Percentiles rank a stretch among this genome's conserved stretches.
Conservation (phyloP, 2,329 filamentous ascomycete species). For the Lecanicillium sp. region DNA sequence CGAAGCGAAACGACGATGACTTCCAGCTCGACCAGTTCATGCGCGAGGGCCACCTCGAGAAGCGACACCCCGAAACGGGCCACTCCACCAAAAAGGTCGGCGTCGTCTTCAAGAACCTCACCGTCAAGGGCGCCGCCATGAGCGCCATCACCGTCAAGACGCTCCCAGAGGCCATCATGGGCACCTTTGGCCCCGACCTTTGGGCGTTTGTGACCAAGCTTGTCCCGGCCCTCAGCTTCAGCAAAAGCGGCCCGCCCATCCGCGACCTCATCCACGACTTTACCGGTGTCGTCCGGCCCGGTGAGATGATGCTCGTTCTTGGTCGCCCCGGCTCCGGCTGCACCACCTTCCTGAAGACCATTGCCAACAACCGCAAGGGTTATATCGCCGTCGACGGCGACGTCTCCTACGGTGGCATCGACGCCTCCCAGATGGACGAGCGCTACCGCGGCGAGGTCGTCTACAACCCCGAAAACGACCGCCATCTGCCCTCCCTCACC, state of each 20-base stretch:
- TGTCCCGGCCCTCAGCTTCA: slow-evolving; percentile 11
- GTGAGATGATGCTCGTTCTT: slow-evolving; percentile 40
- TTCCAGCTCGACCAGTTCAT: slow-evolving; percentile 68
- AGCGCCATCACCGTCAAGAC: slow-evolving; percentile 65
- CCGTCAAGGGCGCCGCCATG: slow-evolving; percentile 63
- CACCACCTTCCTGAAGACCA: slow-evolving; percentile 69
- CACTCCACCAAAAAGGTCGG: slow-evolving; percentile 70
- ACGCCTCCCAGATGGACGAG: slow-evolving; percentile 40
- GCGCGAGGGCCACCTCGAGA: slow-evolving; percentile 69
- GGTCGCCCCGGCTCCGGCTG: slow-evolving; percentile 70
- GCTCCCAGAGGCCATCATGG: slow-evolving; percentile 65
- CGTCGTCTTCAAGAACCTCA: slow-evolving; percentile 70
- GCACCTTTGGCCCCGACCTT: slow-evolving; percentile 75
- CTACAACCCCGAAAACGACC: slow-evolving; percentile 65
- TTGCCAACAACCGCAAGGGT: slow-evolving; percentile 61
- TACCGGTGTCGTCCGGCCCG: slow-evolving; percentile 29
- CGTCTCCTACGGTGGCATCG: slow-evolving; percentile 53
- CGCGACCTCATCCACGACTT: slow-evolving; percentile 27
- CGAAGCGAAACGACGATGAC: slow-evolving; percentile 43
- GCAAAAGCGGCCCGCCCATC: slow-evolving; percentile 16
- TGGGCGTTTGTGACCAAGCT: slow-evolving; percentile 40
- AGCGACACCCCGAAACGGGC: slow-evolving; percentile 52
- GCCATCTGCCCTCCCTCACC: slow-evolving; percentile 66
- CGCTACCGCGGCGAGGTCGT: slow-evolving; percentile 57
- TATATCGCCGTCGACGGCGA: slow-evolving; percentile 64